Evolutionary conservation across 208 protist genomes (phyloP).

Genomic region (Trypanosoma caninum): DNA sequence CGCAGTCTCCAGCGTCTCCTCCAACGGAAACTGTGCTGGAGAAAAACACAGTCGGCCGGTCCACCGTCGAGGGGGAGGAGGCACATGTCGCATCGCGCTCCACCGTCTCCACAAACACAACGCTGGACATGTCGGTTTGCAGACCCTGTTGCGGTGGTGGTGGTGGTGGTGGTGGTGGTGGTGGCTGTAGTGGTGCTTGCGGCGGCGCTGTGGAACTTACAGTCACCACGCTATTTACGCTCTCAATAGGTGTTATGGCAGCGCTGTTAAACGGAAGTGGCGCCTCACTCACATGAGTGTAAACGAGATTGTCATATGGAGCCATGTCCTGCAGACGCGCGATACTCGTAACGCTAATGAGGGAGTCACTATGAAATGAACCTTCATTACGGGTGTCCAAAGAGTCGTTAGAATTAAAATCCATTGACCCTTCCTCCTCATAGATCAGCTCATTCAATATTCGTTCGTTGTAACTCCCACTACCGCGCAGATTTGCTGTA

Average conservation of each 20-base stretch:
- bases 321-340: slow-evolving; percentile 22
- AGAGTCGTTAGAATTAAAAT: not conserved
- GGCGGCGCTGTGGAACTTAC: not conserved
- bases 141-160: not conserved
- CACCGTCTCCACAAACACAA: not conserved
- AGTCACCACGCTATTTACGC: not conserved
- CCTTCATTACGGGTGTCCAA: not conserved
- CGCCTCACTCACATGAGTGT: not conserved
- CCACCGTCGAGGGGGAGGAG: not conserved
- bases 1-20: not conserved
- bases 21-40: not conserved
- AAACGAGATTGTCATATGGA: not conserved
- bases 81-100: not conserved
- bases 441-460: not conserved
- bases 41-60: not conserved
- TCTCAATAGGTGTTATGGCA: not conserved
- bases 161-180: not conserved
- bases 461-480: not conserved
- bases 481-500: not conserved
- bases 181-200: not conserved
- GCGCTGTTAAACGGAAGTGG: not conserved
- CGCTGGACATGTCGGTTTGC: not conserved
- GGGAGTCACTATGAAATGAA: slow-evolving; percentile 38
- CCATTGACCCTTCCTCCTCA: not conserved
- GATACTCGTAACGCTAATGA: slow-evolving; percentile 59